Evolutionary conservation across 176 grass and related monocot species (phyloP).

Genomic region (Thinopyrum elongatum): DNA sequence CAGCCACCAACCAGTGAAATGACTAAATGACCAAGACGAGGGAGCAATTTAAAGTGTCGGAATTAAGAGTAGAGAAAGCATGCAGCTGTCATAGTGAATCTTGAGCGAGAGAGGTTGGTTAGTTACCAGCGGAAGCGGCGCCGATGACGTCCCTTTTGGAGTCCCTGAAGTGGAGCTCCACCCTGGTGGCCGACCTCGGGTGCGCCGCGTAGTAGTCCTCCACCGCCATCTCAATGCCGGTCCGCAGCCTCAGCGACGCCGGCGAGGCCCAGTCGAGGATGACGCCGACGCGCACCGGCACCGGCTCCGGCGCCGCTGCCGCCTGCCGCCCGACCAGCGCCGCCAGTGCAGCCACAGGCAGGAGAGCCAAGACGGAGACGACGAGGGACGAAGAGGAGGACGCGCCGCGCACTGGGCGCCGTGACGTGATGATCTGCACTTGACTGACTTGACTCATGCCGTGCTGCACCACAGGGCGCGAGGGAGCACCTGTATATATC

Average conservation of each 20-base stretch:
- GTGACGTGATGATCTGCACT: no score
- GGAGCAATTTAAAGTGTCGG: no score
- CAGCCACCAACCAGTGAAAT: no score
- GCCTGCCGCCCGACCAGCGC: background rate
- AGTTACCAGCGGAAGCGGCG: constrained; percentile 53
- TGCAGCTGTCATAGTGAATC: no score
- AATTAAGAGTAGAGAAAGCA: no score
- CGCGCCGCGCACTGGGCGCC: background rate
- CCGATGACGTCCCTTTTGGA: constrained; percentile 28
- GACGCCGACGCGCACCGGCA: constrained; percentile 53
- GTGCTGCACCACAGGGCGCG: no score
- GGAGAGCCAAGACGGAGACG: background rate
- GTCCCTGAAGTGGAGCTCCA: constrained; percentile 38
- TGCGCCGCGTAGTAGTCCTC: constrained; percentile 64
- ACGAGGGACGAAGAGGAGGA: background rate
- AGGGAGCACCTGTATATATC: no score
- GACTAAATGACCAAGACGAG: no score
- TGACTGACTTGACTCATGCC: no score
- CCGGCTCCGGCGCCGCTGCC: background rate
- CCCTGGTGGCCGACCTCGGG: constrained; percentile 22
- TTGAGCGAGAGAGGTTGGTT: background rate
- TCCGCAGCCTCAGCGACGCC: constrained; percentile 23
- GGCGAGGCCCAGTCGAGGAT: constrained; percentile 14
- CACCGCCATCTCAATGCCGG: constrained; percentile 47
- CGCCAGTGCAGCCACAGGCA: background rate